Base-by-base conservation (phyloP, 228 moss, liverwort and hornwort species). In the Sphagnum fallax region DNA sequence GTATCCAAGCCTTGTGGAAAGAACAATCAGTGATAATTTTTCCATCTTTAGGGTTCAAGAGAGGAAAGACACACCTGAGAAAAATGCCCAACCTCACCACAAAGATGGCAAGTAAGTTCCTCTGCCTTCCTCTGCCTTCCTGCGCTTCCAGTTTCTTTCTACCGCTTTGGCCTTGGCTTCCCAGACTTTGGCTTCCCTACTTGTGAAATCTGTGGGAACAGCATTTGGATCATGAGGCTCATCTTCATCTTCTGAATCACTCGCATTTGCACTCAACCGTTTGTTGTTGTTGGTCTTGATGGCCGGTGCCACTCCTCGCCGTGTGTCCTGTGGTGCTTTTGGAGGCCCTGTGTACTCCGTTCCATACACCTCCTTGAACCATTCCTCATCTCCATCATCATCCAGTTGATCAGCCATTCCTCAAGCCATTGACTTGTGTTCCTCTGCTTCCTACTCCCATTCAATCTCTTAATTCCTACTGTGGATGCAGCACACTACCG, bases 321-420 rank as follows among this genome's bases (percentile, higher is more conserved):
- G 64, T 74, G 74, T 85, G 72, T 85, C 85, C 68, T 76, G 78
- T 58, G 81, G 66, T 63, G 86, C 89, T 69, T 82, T 85, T 50
- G 91, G 85, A 48, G 97, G 97, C 11, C 84, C 93, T 5, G 90
- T 93, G 80, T 98, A 98, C 81, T 93, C 91, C 76, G 90, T 93
- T 73, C 97, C 97, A 78, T 98, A 98, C 51, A 98, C 93, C 84
- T 98, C 93, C 81, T 98, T 98, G 81, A 98, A 93, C 97, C 97
- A 98, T 87, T 93, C 97, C 79, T 98, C 97, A 80, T 98, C 97
- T 87, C 89, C 90, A 75, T 98, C 97, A 76, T 98, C 97, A 73
- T 84, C 80, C 69, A 69, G 67, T 32, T 32, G 32, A 76, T 98
- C 97, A 69, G 93, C 93, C 97, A 98, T 98, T 32, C 32, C 32